These are phyloP conservation scores for Stachybotrys chlorohalonatus DNA, from an alignment of 2,329 filamentous ascomycete species.

Conservation along the genomic window DNA sequence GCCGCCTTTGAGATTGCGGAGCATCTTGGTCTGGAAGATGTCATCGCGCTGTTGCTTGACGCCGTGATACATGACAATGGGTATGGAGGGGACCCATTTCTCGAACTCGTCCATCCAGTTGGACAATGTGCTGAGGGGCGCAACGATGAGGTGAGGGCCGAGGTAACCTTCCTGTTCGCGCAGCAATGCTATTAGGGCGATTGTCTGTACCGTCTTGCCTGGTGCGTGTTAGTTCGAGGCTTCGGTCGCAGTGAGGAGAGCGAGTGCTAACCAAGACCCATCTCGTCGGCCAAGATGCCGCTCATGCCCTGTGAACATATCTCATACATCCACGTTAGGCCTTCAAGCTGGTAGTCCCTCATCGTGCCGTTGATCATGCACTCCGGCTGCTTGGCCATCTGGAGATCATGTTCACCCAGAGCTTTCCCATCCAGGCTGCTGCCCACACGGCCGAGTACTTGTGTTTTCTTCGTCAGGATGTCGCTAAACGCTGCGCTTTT, in stretches of 20 bases:
- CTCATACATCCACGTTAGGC: conserved; percentile 92
- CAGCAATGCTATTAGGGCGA: conserved; percentile 76
- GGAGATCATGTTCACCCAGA: conserved; percentile 56
- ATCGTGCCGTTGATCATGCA: conserved; percentile 82
- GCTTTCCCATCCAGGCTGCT: conserved; percentile 50
- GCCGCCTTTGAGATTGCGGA: conserved; percentile 55
- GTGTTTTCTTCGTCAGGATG: conserved; percentile 54
- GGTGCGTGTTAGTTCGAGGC: conserved; percentile 2
- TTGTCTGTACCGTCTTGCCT: conserved; percentile 89
- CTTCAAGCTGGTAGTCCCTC: conserved; percentile 90
- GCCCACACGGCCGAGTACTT: conserved; percentile 52
- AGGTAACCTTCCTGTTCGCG: conserved; percentile 76
- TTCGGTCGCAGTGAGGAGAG: not conserved
- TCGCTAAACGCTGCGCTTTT: conserved; percentile 54
- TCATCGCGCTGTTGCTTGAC: conserved; percentile 66
- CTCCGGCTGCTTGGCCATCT: conserved; percentile 77
- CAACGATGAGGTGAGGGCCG: conserved; percentile 84
- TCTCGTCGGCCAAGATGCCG: conserved; percentile 87
- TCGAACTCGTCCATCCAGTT: conserved; percentile 96
- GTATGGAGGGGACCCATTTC: conserved; percentile 82
- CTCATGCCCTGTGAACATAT: conserved; percentile 72
- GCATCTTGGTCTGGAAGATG: conserved; percentile 65
- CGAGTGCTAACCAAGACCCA: conserved; percentile 58
- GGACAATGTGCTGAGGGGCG: conserved; percentile 80
- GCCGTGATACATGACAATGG: conserved; percentile 86